Percentiles rank a stretch among this genome's conserved stretches.
phyloP scores from a whole-genome alignment of 306 rosid genomes.

The Hippophae rhamnoides region DNA sequence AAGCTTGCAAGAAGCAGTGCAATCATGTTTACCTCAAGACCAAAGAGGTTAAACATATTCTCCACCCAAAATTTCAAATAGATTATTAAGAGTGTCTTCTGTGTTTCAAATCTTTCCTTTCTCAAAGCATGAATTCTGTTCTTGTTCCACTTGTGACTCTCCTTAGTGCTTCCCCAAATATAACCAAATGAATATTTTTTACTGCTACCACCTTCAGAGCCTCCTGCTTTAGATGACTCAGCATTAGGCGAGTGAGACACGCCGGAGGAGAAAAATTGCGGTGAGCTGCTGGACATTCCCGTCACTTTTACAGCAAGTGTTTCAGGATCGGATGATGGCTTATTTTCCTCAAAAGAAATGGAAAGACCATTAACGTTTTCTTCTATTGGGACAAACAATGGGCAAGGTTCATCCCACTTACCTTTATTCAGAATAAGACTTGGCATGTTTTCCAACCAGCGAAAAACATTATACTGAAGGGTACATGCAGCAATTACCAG shows the following conservation, averaged over 20 bases:
- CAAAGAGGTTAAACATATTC: constrained; percentile 79
- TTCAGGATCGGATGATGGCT: constrained; percentile 27
- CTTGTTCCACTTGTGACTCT: constrained; percentile 90
- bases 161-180: constrained; percentile 86
- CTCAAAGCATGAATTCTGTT: constrained; percentile 60
- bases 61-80: constrained; percentile 86
- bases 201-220: constrained; percentile 41
- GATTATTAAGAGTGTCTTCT: constrained; percentile 59
- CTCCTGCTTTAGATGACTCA: constrained; percentile 35
- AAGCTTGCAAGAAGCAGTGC: constrained; percentile 84
- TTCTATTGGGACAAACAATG: constrained; percentile 70
- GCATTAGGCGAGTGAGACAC: constrained; percentile 34
- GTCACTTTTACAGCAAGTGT: constrained; percentile 34
- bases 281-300: constrained; percentile 32
- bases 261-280: constrained; percentile 32
- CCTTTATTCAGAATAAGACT: constrained; percentile 40
- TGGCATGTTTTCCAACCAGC: constrained; percentile 82
- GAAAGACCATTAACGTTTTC: constrained; percentile 34
- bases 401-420: constrained; percentile 87
- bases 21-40: constrained; percentile 99
- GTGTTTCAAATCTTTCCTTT: constrained; percentile 89
- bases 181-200: constrained; percentile 66
- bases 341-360: constrained; percentile 35
- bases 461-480: constrained; percentile 94
- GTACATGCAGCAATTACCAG: constrained; percentile 89